These are phyloP conservation scores for Porogramme epimiltina DNA, from an alignment of 1,284 basidiomycete genomes.

Conservation along the genomic window DNA sequence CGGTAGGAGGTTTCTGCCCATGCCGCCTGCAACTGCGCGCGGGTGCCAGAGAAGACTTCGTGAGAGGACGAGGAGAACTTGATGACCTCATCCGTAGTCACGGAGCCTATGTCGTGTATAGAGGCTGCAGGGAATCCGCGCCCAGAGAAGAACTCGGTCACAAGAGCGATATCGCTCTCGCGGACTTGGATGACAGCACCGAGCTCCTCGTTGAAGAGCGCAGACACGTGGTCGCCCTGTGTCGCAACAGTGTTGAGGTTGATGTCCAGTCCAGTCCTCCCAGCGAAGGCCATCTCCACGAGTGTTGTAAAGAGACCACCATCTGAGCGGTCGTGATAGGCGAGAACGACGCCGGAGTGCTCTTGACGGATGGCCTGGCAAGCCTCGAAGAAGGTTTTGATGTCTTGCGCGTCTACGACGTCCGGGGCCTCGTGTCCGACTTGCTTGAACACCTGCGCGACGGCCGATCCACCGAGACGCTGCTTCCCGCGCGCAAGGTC, in stretches of 20 bases:
- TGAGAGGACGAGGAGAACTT: slow-evolving; percentile 56
- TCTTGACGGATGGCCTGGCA: slow-evolving; percentile 68
- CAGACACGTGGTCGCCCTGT: slow-evolving; percentile 57
- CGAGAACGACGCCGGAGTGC: slow-evolving; percentile 73
- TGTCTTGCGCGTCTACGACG: slow-evolving; percentile 79
- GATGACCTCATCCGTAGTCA: slow-evolving; percentile 68
- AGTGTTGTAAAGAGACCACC: slow-evolving; percentile 93
- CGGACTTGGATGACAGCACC: slow-evolving; percentile 92
- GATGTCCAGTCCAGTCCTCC: slow-evolving; percentile 77
- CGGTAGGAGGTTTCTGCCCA: slow-evolving; percentile 96
- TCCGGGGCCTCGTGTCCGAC: slow-evolving; percentile 89
- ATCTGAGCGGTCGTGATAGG: slow-evolving; percentile 98
- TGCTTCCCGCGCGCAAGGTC: slow-evolving; percentile 87
- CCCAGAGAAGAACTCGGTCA: slow-evolving; percentile 65
- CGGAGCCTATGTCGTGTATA: slow-evolving; percentile 78
- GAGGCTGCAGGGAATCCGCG: slow-evolving; percentile 74
- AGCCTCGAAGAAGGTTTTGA: slow-evolving; percentile 88
- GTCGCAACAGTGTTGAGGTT: slow-evolving; percentile 62
- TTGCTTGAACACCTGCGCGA: slow-evolving; percentile 95
- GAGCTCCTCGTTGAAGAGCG: slow-evolving; percentile 95
- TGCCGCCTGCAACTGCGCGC: slow-evolving; percentile 75
- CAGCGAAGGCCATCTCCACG: slow-evolving; percentile 97
- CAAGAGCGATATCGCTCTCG: slow-evolving; percentile 54
- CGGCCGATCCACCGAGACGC: slow-evolving; percentile 91
- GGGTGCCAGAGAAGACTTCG: slow-evolving; percentile 66